A percentile compares a stretch with the other conserved stretches of the same genome.
Conservation (phyloP, 106 monocot species). For the Apostasia ramifera region DNA sequence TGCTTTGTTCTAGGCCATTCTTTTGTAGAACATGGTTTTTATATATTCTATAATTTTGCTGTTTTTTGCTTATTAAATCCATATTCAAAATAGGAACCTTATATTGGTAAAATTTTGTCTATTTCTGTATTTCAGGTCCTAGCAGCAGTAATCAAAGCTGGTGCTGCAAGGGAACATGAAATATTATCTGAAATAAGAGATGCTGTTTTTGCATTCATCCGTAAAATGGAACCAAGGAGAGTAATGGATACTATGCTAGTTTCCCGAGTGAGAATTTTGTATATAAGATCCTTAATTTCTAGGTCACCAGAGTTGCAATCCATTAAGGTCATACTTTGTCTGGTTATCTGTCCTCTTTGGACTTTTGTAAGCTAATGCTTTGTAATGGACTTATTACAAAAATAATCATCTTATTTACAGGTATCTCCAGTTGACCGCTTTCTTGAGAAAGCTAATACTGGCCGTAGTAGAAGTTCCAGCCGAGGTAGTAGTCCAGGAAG, state of each 20-base stretch:
- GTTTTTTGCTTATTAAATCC: neutral
- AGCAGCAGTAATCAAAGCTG: slow-evolving; percentile 99
- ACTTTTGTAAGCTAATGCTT: neutral
- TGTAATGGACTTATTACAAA: neutral
- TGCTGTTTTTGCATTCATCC: slow-evolving; percentile 92
- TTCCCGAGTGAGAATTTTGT: slow-evolving; percentile 95
- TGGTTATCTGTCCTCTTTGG: neutral
- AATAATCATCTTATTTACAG: slow-evolving; percentile 17
- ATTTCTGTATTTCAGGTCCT: slow-evolving; percentile 55
- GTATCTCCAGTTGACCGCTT: slow-evolving; percentile 85
- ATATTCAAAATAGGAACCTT: neutral
- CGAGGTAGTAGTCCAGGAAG: slow-evolving; percentile 81
- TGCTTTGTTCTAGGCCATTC: too few relatives aligned
- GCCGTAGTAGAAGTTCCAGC: slow-evolving; percentile 85
- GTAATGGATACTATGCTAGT: slow-evolving; percentile 99
- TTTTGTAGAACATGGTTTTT: neutral
- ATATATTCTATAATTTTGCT: neutral
- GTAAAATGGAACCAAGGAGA: slow-evolving; percentile 83
- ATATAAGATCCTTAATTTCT: slow-evolving; percentile 94
- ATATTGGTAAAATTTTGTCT: slow-evolving; percentile 16
- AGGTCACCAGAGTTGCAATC: slow-evolving; percentile 94
- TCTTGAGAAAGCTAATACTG: slow-evolving; percentile 76
- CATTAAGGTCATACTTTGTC: slow-evolving; percentile 48
- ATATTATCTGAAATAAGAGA: slow-evolving; percentile 99
- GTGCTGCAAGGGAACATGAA: slow-evolving; percentile 97